Evolutionary conservation across 306 rosid genomes (phyloP).

Genomic region (Prunus mira): DNA sequence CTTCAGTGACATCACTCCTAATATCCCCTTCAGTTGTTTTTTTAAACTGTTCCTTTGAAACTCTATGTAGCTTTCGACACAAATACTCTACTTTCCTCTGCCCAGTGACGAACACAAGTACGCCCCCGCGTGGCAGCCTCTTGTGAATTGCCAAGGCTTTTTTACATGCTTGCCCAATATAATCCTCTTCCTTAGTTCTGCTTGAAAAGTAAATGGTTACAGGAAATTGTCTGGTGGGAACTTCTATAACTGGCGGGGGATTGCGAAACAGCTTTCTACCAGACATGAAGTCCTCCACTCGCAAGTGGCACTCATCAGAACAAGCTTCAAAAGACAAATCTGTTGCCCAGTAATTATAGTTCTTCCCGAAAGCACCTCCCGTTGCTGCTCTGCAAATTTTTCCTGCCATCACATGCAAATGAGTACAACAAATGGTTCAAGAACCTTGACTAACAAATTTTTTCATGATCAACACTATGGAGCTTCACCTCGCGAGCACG

Average conservation of each 20-base stretch:
- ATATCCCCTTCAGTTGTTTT: constrained; percentile 36
- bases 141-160: constrained; percentile 87
- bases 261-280: constrained; percentile 52
- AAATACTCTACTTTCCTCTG: constrained; percentile 80
- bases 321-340: constrained; percentile 81
- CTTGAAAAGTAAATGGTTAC: constrained; percentile 71
- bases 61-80: constrained; percentile 69
- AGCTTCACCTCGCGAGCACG: constrained; percentile 58
- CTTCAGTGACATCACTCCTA: constrained; percentile 27
- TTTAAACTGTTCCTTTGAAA: constrained; percentile 53
- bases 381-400: constrained; percentile 45
- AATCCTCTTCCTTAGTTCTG: constrained; percentile 72
- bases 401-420: constrained; percentile 35
- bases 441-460: neutral
- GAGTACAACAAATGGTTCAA: neutral
- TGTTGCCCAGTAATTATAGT: constrained; percentile 41
- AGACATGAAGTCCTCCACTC: constrained; percentile 78
- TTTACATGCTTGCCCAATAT: constrained; percentile 77
- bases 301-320: constrained; percentile 97
- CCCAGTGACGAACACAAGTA: constrained; percentile 87
- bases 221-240: constrained; percentile 84
- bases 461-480: neutral
- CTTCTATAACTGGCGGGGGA: constrained; percentile 75
- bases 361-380: constrained; percentile 45
- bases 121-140: constrained; percentile 84